Percentiles rank a stretch among this genome's conserved stretches.
Conservation (phyloP, 1,284 basidiomycete genomes). For the Puccinia polysora region DNA sequence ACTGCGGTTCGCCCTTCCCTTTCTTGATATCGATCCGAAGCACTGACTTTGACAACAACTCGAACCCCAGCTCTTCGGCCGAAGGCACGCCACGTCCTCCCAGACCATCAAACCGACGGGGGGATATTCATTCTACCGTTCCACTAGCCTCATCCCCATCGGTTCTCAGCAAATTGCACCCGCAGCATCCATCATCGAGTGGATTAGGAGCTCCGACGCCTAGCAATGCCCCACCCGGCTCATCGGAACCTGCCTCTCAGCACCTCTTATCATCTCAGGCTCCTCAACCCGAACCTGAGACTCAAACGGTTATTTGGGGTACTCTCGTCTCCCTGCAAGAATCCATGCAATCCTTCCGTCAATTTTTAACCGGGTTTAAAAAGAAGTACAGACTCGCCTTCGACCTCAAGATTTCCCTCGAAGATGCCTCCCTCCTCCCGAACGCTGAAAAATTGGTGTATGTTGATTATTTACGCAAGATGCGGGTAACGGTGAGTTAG, state of each 20-base stretch:
- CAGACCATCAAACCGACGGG: conserved; percentile 47
- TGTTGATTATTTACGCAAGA: conserved; percentile 73
- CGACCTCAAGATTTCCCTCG: conserved; percentile 57
- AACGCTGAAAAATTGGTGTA: conserved; percentile 60
- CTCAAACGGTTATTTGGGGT: conserved; percentile 86
- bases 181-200: conserved; percentile 21
- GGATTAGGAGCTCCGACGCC: conserved; percentile 30
- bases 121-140: conserved; percentile 51
- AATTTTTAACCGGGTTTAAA: conserved; percentile 87
- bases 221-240: conserved; percentile 31
- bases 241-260: conserved; percentile 40
- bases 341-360: conserved; percentile 82
- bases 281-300: conserved; percentile 59
- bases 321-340: conserved; percentile 86
- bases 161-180: conserved; percentile 35
- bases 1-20: neutral
- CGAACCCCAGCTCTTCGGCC: conserved; percentile 10
- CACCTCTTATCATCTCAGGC: conserved; percentile 32
- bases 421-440: conserved; percentile 31
- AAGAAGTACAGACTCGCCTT: conserved; percentile 78
- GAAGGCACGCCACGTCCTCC: conserved; percentile 43
- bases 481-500: conserved; percentile 68
- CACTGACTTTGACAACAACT: too few relatives aligned
- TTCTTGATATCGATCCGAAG: too few relatives aligned
- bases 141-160: conserved; percentile 46